phyloP scores from a whole-genome alignment of 2,329 filamentous ascomycete species.

The Leptographium procerum region DNA sequence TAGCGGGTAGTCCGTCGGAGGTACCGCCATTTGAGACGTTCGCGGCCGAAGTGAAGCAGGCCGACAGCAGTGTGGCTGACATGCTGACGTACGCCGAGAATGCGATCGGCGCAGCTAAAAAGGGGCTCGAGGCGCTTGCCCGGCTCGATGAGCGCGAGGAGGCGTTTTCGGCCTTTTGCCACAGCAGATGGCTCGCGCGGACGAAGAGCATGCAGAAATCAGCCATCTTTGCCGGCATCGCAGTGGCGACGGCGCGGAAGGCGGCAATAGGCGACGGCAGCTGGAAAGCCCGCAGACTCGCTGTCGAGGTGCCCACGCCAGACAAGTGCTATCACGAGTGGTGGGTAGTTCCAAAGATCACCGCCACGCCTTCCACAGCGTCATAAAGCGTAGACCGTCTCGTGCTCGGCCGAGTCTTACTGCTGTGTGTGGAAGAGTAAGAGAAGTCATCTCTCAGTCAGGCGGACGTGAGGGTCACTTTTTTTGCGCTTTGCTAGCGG shows the following conservation, averaged over 20 bases:
- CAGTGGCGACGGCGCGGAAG: conserved; percentile 49
- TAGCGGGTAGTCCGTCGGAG: conserved; percentile 54
- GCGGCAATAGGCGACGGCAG: conserved; percentile 17
- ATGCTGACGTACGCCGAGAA: conserved; percentile 35
- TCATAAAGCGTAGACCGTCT: no score
- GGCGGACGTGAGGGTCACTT: no score
- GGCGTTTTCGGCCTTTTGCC: conserved; percentile 29
- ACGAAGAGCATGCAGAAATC: conserved; percentile 52
- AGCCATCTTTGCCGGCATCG: conserved; percentile 59
- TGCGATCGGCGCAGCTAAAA: conserved; percentile 36
- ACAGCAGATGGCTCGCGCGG: conserved; percentile 50
- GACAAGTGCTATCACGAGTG: conserved; percentile 50
- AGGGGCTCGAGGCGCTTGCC: conserved; percentile 44
- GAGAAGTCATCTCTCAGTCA: no score
- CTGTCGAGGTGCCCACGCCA: conserved; percentile 39
- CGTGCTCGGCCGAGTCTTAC: neutral
- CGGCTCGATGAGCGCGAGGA: conserved; percentile 36
- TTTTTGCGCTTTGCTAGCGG: no score
- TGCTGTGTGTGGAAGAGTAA: neutral
- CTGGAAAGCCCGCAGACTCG: conserved; percentile 27
- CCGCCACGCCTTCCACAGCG: neutral
- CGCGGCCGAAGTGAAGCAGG: conserved; percentile 27
- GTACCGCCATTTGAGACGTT: conserved; percentile 56
- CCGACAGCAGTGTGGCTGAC: conserved; percentile 24
- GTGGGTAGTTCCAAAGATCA: conserved; percentile 50